Evolutionary conservation across 2,329 filamentous ascomycete species (phyloP).

Genomic region (Chaetomiaceae sp.): DNA sequence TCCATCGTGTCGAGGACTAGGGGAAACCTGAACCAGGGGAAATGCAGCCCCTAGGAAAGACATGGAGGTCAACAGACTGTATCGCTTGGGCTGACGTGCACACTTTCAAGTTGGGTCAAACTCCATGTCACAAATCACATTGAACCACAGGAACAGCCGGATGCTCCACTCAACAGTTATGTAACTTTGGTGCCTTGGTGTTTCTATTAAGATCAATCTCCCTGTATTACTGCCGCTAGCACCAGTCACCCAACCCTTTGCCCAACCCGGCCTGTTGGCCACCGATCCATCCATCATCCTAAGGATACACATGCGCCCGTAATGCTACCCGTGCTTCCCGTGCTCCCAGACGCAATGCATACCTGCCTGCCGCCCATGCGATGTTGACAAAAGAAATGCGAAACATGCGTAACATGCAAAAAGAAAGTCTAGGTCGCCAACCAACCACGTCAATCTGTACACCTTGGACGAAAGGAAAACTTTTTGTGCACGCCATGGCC

Average conservation of each 20-base stretch:
- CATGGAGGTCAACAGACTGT: no score
- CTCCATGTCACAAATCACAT: no score
- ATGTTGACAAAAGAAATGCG: not conserved
- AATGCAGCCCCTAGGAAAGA: not conserved
- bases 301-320: not conserved
- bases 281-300: not conserved
- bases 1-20: not conserved
- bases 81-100: no score
- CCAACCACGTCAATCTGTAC: slow-evolving; percentile 9
- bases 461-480: not conserved
- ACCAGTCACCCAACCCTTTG: not conserved
- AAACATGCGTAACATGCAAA: not conserved
- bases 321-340: no score
- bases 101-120: no score
- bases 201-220: slow-evolving; percentile 2
- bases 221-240: not conserved
- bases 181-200: no score
- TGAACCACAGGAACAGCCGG: no score
- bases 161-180: no score
- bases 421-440: not conserved
- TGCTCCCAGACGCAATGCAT: slow-evolving; percentile 7
- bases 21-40: not conserved
- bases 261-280: not conserved
- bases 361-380: slow-evolving; percentile 7
- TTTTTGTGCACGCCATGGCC: slow-evolving; percentile 10